Evolutionary conservation across 495 filamentous ascomycete genomes (phyloP).

Genomic region (Trichoderma erinaceum): DNA sequence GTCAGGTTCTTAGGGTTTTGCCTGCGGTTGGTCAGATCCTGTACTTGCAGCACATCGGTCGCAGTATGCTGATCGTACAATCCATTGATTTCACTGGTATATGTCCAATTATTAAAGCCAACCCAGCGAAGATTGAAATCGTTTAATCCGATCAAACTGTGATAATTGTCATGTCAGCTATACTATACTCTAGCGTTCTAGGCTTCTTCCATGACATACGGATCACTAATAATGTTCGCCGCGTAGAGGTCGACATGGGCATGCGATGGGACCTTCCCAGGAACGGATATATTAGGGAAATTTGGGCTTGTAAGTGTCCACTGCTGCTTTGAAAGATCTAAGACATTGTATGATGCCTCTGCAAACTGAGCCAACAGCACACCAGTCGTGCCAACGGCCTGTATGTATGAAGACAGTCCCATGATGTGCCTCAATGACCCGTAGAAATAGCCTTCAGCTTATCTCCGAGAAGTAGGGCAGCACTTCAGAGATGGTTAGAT

Average conservation of each 20-base stretch:
- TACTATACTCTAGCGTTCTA: neutral
- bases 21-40: constrained; percentile 14
- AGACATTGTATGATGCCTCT: neutral
- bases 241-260: constrained; percentile 55
- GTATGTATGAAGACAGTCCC: neutral
- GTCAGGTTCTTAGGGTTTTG: constrained; percentile 19
- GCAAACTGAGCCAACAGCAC: neutral
- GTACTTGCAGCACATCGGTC: neutral
- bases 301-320: constrained; percentile 53
- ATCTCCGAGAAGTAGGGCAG: too few relatives aligned
- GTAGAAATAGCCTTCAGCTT: too few relatives aligned
- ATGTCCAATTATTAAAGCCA: constrained; percentile 56
- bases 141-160: constrained; percentile 40
- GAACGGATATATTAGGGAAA: constrained; percentile 46
- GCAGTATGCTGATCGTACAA: constrained; percentile 33
- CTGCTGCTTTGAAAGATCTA: constrained; percentile 44
- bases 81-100: constrained; percentile 44
- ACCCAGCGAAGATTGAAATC: constrained; percentile 61
- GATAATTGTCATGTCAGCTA: constrained; percentile 29
- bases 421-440: neutral
- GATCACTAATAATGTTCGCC: constrained; percentile 49
- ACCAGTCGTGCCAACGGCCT: neutral
- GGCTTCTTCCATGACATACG: constrained; percentile 30
- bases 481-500: too few relatives aligned
- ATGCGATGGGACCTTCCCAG: constrained; percentile 56